Base-by-base conservation (phyloP, 2,329 filamentous ascomycete species). In the Cucurbitaria berberidis region DNA sequence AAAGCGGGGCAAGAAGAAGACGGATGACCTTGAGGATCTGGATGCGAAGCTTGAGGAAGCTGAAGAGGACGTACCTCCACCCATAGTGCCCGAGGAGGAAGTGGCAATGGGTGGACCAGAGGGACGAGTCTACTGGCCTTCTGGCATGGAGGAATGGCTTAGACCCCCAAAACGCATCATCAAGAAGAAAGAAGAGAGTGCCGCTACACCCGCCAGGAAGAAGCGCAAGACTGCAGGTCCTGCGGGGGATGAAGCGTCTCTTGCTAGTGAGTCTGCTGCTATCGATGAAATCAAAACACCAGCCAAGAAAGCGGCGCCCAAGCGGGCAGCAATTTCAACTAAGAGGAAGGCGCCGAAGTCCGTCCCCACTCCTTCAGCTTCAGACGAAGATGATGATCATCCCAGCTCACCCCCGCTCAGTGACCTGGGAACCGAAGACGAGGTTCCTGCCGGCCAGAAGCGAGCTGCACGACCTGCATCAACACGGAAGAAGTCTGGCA, bases 131-230 rank as follows among this genome's bases (percentile, higher is more conserved):
- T 97, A 96, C 71, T 97, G 93, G 93, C 93, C 92, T 0, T 81
- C 86, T 1, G 90, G 90, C 0, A 91, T 92, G 86, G 93, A 96
- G 71, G 89, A 96, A 57, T 97, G 92, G 91, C 77, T 97, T 19
- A 82, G 87, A 49, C 91, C 92, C 0, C 87, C 84, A 74, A 97
- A 96, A 78, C 83, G 86, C 51, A 83, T 88, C 58, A 73, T 85
- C 19, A 86, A 84, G 68, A 80, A 79, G 66, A 71, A 87, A 77
- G 75, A 82, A 9, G 72, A 74, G 5, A 41, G 74, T 70, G 43
- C 34, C 24, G 59, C 61, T 34, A 64, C 65, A 24, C 60, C 67
- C 21, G 62, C 63, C 30, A 74, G 66, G 59, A 73, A 69, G 57
- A 73, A 68, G 64, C 67, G 62, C 38, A 69, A 64, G 51, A 67